phyloP scores from a whole-genome alignment of 139 green algal genomes.

The Nannochloris sp. region DNA sequence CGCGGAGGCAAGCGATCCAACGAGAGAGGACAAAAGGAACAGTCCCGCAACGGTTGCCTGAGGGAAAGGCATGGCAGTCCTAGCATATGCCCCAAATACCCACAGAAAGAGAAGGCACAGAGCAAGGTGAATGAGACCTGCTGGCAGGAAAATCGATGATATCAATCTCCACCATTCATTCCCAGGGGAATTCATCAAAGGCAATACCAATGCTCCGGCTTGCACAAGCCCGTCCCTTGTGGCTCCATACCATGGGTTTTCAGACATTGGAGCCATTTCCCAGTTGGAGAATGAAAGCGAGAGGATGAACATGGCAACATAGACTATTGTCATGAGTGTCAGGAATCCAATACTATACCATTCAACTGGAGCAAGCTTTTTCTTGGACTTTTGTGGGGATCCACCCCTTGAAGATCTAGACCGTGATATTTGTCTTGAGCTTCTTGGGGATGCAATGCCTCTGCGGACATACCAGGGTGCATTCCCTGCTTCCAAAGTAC shows the following conservation, averaged over 20 bases:
- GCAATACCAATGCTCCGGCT: constrained; percentile 22
- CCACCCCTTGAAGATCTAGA: background rate
- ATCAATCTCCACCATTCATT: constrained; percentile 43
- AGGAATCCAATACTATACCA: constrained; percentile 5
- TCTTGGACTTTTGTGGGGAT: background rate
- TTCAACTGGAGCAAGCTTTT: background rate
- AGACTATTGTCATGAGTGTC: constrained; percentile 4
- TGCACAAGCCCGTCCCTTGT: constrained; percentile 11
- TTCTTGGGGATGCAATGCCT: constrained; percentile 2
- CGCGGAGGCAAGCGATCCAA: constrained; percentile 24
- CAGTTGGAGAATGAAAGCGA: constrained; percentile 24
- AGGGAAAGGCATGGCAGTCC: constrained; percentile 11
- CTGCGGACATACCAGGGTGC: constrained; percentile 1
- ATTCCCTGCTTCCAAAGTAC: background rate
- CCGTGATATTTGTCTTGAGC: background rate
- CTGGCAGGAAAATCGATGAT: constrained; percentile 32
- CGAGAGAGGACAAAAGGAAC: constrained; percentile 26
- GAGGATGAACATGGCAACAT: constrained; percentile 30
- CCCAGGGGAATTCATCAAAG: constrained; percentile 7
- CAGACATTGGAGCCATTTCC: constrained; percentile 32
- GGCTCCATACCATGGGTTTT: constrained; percentile 41
- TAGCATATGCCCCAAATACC: constrained; percentile 34
- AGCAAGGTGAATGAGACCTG: constrained; percentile 37
- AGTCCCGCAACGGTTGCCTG: constrained; percentile 14
- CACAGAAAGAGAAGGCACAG: constrained; percentile 24